Conservation (phyloP, 805 yeast genomes). For the Komagataella ulmi region DNA sequence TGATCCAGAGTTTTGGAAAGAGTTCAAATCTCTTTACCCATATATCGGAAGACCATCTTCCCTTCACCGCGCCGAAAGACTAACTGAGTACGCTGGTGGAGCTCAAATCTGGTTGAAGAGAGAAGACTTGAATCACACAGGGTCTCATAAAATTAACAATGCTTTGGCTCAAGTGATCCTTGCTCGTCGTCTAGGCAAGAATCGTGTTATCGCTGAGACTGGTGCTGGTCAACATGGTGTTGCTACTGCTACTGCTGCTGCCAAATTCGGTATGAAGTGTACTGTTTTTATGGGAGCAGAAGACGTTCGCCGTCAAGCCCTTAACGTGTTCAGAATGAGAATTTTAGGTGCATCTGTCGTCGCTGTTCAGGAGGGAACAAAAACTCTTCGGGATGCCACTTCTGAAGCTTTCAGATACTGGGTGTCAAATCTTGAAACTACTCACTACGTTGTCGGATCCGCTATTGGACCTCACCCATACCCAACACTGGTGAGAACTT, state of each 20-base stretch:
- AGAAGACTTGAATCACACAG: slow-evolving; percentile 88
- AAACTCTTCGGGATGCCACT: slow-evolving; percentile 94
- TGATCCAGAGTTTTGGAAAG: slow-evolving; percentile 90
- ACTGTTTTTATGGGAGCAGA: slow-evolving; percentile 98
- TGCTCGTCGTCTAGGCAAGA: slow-evolving; percentile 70
- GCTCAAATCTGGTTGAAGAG: slow-evolving; percentile 96
- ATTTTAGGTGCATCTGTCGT: slow-evolving; percentile 92
- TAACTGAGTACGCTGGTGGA: slow-evolving; percentile 86
- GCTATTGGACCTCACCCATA: slow-evolving; percentile 99
- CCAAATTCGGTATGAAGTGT: slow-evolving; percentile 86
- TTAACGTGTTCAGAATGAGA: slow-evolving; percentile 95
- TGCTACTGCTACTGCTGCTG: slow-evolving; percentile 87
- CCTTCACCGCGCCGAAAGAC: slow-evolving; percentile 81
- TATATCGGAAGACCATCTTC: slow-evolving; percentile 96
- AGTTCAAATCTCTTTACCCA: slow-evolving; percentile 68
- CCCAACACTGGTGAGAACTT: slow-evolving; percentile 94
- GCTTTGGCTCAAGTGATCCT: slow-evolving; percentile 73
- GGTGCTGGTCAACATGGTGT: slow-evolving; percentile 95
- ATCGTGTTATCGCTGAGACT: slow-evolving; percentile 72
- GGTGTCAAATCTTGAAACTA: slow-evolving; percentile 77
- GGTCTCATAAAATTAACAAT: slow-evolving; percentile 78
- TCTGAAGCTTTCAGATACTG: slow-evolving; percentile 93
- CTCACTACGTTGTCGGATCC: slow-evolving; percentile 94
- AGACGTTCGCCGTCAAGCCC: slow-evolving; percentile 96
- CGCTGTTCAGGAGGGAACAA: slow-evolving; percentile 88